These are phyloP conservation scores for Sindora glabra DNA, from an alignment of 306 rosid genomes.

Conservation along the genomic window DNA sequence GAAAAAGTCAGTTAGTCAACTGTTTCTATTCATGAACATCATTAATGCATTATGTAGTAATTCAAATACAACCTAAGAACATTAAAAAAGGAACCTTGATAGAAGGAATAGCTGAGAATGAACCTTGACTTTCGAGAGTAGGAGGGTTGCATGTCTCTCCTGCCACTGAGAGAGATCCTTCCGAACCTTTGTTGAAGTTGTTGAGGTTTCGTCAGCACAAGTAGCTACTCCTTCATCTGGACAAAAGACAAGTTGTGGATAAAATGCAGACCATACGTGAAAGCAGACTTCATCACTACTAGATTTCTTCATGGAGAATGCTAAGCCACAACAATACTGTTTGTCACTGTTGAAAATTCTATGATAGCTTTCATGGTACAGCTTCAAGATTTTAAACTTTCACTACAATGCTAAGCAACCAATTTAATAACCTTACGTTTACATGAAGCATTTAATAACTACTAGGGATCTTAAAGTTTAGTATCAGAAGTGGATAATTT, in stretches of 20 bases:
- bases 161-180: conserved; percentile 85
- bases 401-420: too few relatives aligned
- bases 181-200: conserved; percentile 35
- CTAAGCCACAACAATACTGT: not conserved
- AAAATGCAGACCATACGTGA: not conserved
- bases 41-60: not conserved
- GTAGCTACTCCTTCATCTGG: conserved; percentile 41
- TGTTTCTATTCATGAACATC: not conserved
- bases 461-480: too few relatives aligned
- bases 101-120: conserved; percentile 3
- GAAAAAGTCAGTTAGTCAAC: not conserved
- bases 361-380: too few relatives aligned
- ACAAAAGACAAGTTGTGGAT: conserved; percentile 1
- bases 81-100: not conserved
- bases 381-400: too few relatives aligned
- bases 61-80: not conserved
- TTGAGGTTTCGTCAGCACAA: conserved; percentile 21
- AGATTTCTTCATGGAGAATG: not conserved
- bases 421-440: too few relatives aligned
- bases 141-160: conserved; percentile 67
- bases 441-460: too few relatives aligned
- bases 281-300: not conserved
- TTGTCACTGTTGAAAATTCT: not conserved
- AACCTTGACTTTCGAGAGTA: conserved; percentile 83
- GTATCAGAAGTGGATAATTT: too few relatives aligned